These are phyloP conservation scores for Boletus sp. DNA, from an alignment of 768 basidiomycete species.

Conservation along the genomic window DNA sequence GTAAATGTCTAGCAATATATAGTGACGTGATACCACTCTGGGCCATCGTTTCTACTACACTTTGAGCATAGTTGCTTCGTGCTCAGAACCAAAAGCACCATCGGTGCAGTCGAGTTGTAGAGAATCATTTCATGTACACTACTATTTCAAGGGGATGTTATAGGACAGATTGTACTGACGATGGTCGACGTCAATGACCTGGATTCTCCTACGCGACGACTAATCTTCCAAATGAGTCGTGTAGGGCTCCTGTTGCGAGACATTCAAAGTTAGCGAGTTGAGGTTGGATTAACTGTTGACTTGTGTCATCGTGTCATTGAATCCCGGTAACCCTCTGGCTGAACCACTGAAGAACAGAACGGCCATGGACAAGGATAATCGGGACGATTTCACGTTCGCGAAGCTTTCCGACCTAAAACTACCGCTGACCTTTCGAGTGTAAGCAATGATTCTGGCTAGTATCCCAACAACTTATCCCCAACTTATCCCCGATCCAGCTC, in stretches of 20 bases:
- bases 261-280: neutral
- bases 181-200: neutral
- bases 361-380: conserved; percentile 58
- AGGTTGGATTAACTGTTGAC: neutral
- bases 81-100: conserved; percentile 26
- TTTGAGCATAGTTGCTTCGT: conserved; percentile 12
- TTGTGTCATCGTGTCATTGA: neutral
- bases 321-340: neutral
- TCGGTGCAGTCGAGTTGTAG: conserved; percentile 21
- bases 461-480: neutral
- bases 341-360: conserved; percentile 1
- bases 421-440: conserved; percentile 87
- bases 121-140: conserved; percentile 19
- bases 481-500: conserved; percentile 47
- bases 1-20: conserved; percentile 22
- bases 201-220: neutral
- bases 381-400: conserved; percentile 92
- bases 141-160: neutral
- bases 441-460: conserved; percentile 16
- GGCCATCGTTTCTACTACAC: conserved; percentile 3
- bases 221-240: conserved; percentile 3
- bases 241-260: neutral
- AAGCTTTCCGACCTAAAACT: conserved; percentile 86
- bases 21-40: conserved; percentile 7
- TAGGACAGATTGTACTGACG: neutral